Evolutionary conservation across 163 green algal species (phyloP), one percentile per base, ranked within the genome.

Genomic region (Volvox carteri): DNA sequence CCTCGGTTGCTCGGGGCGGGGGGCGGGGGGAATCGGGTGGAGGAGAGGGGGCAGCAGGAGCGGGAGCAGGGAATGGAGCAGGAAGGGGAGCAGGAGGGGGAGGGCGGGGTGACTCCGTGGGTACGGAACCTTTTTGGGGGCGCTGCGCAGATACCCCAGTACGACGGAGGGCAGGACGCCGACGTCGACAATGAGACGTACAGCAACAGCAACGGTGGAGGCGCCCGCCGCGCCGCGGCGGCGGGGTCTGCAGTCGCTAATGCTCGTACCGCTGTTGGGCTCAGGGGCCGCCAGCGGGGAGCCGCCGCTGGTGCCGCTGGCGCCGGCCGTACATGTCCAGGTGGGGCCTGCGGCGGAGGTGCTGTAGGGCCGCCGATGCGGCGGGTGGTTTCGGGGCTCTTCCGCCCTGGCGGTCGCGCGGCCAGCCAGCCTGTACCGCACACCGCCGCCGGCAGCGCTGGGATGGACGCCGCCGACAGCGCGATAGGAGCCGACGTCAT

Each of bases 361-460:
- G 50, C 70, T n/a, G 54, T 8, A 19, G 35, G 30, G 33, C 50
- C 72, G 35, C 44, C 73, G 86, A 58, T 84, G 86, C 78, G 87
- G 52, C 70, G 60, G 41, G 67, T 86, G 78, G 39, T 88, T 74
- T 54, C 33, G 70, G 54, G 39, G 35, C 30, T 76, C 39, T 19
- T 60, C 37, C 41, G n/a, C 48, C 73, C 67, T 23, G 56, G 48
- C 39, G 39, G 25, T 9, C 37, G 70, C 19, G 39, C 37, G 39
- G 39, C n/a, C 65, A 46, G 65, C 33, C 65, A 78, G 37, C 12
- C 21, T 19, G 37, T 42, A 56, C 39, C 18, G 70, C 39, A 11
- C 3, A 65, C 54, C 7, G 54, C n/a, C n/a, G n/a, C n/a, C n/a
- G n/a, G n/a, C n/a, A n/a, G n/a, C n/a, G n/a, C n/a, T n/a, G n/a